Percentiles rank a stretch among this genome's conserved stretches.
These are phyloP conservation scores for Euryodendron excelsum DNA, from an alignment of 148 eudicot species.

Conservation along the genomic window DNA sequence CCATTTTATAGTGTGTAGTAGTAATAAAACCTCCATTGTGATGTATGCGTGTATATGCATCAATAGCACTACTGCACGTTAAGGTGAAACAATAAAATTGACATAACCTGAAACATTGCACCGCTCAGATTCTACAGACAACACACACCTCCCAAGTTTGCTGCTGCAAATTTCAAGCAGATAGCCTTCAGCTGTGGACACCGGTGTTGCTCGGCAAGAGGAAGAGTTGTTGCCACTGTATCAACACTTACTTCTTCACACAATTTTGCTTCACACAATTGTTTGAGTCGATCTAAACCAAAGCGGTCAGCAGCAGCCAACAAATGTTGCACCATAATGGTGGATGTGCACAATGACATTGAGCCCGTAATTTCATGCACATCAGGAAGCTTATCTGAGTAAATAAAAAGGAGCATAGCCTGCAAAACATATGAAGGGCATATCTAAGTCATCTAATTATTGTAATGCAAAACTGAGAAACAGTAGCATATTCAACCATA, in stretches of 20 bases:
- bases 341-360: constrained; percentile 42
- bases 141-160: constrained; percentile 98
- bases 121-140: constrained; percentile 46
- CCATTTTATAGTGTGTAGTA: background rate
- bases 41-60: constrained; percentile 8
- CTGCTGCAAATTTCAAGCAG: constrained; percentile 81
- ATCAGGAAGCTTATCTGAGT: constrained; percentile 75
- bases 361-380: constrained; percentile 60
- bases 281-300: constrained; percentile 80
- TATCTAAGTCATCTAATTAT: background rate
- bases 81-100: constrained; percentile 30
- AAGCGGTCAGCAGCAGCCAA: constrained; percentile 96
- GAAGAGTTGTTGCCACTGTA: constrained; percentile 80
- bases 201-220: constrained; percentile 82
- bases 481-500: background rate
- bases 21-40: background rate
- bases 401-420: constrained; percentile 76
- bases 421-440: constrained; percentile 33
- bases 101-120: constrained; percentile 52
- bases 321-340: constrained; percentile 78
- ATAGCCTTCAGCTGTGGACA: constrained; percentile 76
- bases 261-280: constrained; percentile 73
- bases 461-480: background rate
- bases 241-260: constrained; percentile 70
- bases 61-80: constrained; percentile 9